Evolutionary conservation across 345 rosid species (phyloP).

Genomic region (Salix brachista): DNA sequence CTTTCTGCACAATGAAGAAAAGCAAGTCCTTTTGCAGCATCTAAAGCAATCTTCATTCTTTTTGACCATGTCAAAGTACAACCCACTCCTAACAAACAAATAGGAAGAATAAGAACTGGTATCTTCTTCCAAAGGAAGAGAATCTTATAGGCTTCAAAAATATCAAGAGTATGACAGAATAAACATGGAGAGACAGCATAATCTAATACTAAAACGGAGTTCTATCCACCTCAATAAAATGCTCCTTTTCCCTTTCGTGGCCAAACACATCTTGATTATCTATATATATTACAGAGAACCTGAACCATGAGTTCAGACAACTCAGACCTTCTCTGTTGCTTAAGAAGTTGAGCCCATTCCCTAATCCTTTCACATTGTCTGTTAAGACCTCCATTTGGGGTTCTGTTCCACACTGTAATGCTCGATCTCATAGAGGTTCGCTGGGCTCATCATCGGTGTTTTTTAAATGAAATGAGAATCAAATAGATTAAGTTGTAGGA

Average conservation of each 20-base stretch:
- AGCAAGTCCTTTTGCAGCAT: constrained; percentile 93
- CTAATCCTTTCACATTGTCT: not conserved
- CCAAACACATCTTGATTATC: not conserved
- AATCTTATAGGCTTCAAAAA: not conserved
- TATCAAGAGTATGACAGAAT: not conserved
- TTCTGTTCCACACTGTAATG: not conserved
- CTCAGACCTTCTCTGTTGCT: not conserved
- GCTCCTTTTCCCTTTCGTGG: not conserved
- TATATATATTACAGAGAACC: not conserved
- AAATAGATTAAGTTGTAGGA: not conserved
- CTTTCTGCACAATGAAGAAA: constrained; percentile 92
- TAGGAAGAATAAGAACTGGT: constrained; percentile 7
- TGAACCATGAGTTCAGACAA: not conserved
- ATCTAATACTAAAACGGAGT: not conserved
- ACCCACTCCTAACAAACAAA: constrained; percentile 62
- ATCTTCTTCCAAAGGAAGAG: not conserved
- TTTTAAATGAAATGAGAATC: not conserved
- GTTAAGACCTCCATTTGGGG: not conserved
- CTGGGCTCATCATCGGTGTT: not conserved
- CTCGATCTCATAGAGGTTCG: not conserved
- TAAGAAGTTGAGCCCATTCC: not conserved
- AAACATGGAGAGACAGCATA: not conserved
- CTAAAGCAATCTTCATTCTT: constrained; percentile 89
- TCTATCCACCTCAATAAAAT: not conserved
- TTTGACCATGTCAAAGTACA: constrained; percentile 85